phyloP scores from a whole-genome alignment of 2,329 filamentous ascomycete genomes.

The Botrytis galanthina region DNA sequence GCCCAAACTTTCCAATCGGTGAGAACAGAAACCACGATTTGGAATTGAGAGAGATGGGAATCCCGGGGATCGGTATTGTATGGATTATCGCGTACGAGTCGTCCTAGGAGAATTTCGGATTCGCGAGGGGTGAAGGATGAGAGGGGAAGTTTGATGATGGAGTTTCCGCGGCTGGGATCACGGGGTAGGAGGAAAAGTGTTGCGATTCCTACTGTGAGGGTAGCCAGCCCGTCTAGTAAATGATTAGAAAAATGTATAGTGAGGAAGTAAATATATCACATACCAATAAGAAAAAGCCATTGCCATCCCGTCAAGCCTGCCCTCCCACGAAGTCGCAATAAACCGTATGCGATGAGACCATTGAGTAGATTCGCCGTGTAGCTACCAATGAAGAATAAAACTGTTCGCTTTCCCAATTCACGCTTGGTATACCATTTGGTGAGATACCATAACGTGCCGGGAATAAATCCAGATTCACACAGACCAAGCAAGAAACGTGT shows the following conservation, averaged over 20 bases:
- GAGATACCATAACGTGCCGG: slow-evolving; percentile 41
- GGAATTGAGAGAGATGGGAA: slow-evolving; percentile 19
- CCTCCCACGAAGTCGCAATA: slow-evolving; percentile 53
- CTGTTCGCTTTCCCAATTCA: slow-evolving; percentile 15
- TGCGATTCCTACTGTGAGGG: slow-evolving; percentile 24
- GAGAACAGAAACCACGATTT: slow-evolving; percentile 14
- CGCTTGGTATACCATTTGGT: slow-evolving; percentile 17
- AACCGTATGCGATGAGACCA: slow-evolving; percentile 49
- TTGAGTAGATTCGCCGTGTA: slow-evolving; percentile 14
- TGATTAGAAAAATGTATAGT: slow-evolving; percentile 24
- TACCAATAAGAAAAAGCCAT: slow-evolving; percentile 47
- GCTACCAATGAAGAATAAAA: slow-evolving; percentile 17
- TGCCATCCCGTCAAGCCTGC: slow-evolving; percentile 55
- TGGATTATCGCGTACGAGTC: slow-evolving; percentile 16
- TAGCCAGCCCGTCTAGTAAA: slow-evolving; percentile 23
- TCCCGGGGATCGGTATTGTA: slow-evolving; percentile 18
- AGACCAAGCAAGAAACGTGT: slow-evolving; percentile 35
- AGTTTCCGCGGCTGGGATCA: slow-evolving; percentile 18
- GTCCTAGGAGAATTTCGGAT: slow-evolving; percentile 12
- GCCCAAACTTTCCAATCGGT: slow-evolving; percentile 20
- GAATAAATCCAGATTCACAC: slow-evolving; percentile 52
- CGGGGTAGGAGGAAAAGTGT: slow-evolving; percentile 16
- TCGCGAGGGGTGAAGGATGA: slow-evolving; percentile 14
- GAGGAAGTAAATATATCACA: slow-evolving; percentile 12
- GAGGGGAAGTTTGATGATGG: slow-evolving; percentile 11